Evolutionary conservation across 306 rosid species (phyloP), one percentile per base, ranked within the genome.

Genomic region (Gastrolobium bilobum): DNA sequence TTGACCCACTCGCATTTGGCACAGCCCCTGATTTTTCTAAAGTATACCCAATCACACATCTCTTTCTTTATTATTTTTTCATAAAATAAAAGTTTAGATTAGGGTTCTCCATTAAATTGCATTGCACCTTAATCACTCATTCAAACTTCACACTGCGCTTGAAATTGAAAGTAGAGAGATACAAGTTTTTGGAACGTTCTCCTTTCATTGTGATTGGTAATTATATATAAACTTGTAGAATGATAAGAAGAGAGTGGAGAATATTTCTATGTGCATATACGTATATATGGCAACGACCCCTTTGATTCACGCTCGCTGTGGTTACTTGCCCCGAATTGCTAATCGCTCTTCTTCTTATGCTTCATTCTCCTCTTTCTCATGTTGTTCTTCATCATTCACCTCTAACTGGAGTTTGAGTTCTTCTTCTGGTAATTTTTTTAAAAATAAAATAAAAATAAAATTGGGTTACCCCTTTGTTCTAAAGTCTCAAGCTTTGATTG

Each of bases 341-440:
- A 39, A 13, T 72, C 74, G 10, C 48, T 57, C 67, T 20, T 75
- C 59, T 51, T 69, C 56, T 53, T 67, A 13, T n/a, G 34, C 76
- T 35, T 74, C 80, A 2, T 80, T 77, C 7, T 81, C 71, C 3
- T 71, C 74, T 31, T 54, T 75, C 57, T 56, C 73, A 4, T 61
- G 51, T 31, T 82, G 70, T 78, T 78, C 77, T 72, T 64, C 83
- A 14, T 53, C 60, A 5, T 72, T 61, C 20, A n/a, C 59, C 54
- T 63, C 63, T 51, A 42, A 43, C 66, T 72, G 38, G 6, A 34
- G 20, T 39, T 78, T 50, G 72, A 57, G 15, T 30, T 68, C 66
- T 14, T 29, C 37, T 79, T 83, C 37, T 67, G 76, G 87, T 79
- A 83, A 65, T 48, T 52, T 9, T 60, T 8, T 47, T 4, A 5